Evolutionary conservation across 805 yeast genomes (phyloP), one percentile per base, ranked within the genome.

Genomic region (Yamadazyma tumulicola): DNA sequence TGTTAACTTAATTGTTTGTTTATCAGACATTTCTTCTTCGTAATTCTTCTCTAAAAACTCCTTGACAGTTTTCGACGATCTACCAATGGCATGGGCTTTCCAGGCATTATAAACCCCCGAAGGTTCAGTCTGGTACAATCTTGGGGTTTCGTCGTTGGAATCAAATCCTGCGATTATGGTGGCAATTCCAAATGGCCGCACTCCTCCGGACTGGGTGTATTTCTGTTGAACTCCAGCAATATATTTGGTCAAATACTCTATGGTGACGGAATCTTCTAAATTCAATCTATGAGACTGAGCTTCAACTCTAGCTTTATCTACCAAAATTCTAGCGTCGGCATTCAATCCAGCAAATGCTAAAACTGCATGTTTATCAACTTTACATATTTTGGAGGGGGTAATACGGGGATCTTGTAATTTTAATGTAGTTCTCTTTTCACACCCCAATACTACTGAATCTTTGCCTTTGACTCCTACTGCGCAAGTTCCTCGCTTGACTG

Each of bases 191-290:
- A 93, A 93, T 14, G 98, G 98, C 62, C 98, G 78, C 17, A 93
- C 96, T 61, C 98, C 98, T 48, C 98, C 98, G 32, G 94, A 81
- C 63, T 93, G 98, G 5, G 98, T 93, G 64, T 91, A 93, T 60
- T 81, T 77, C 60, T 93, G 98, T 63, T 93, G 97, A 29, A 91
- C 91, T 15, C 97, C 96, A n/a, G 98, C 98, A 44, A 93, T 86
- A 53, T 86, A 86, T 59, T 84, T 83, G 23, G 98, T 87, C 59
- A 93, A 70, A 59, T 89, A 93, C 55, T 93, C 97, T 38, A 93
- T 75, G 12, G 87, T 70, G 7, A 88, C 96, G 1, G 97, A 83
- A 55, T 93, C 97, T 58, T 91, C 98, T 53, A 91, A 74, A n/a
- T 91, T 87, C 51, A 93, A 74, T 58, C 84, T 77, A 63, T 89